A percentile compares a stretch with the other conserved stretches of the same genome.
Evolutionary conservation across 2,329 filamentous ascomycete species (phyloP).

Genomic region (Hymenoscyphus repandus): DNA sequence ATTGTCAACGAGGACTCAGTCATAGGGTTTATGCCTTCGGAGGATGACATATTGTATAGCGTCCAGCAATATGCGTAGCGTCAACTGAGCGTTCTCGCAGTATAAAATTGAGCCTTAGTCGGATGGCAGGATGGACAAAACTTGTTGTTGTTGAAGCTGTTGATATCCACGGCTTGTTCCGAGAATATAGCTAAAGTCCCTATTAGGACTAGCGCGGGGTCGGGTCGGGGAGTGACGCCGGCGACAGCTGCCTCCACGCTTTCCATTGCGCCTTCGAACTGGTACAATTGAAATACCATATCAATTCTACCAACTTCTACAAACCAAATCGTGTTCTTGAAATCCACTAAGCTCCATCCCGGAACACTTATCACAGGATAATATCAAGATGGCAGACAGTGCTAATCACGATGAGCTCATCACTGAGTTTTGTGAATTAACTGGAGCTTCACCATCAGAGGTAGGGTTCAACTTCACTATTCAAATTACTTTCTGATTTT

Average conservation of each 20-base stretch:
- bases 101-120: neutral
- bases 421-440: slow-evolving; percentile 51
- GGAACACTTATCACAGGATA: neutral
- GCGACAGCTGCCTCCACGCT: slow-evolving; percentile 15
- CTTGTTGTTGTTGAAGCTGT: slow-evolving; percentile 9
- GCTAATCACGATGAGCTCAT: slow-evolving; percentile 39
- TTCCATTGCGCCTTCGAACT: no score
- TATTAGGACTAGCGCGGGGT: slow-evolving; percentile 5
- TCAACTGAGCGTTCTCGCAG: no score
- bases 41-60: slow-evolving; percentile 44
- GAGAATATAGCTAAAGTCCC: neutral
- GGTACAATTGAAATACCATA: no score
- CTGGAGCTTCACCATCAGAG: slow-evolving; percentile 43
- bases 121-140: neutral
- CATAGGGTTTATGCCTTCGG: slow-evolving; percentile 49
- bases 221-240: slow-evolving; percentile 1
- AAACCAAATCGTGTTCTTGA: no score
- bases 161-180: slow-evolving; percentile 4
- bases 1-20: slow-evolving; percentile 72
- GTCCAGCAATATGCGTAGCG: neutral
- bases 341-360: neutral
- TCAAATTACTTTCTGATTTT: neutral
- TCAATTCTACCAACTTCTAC: no score
- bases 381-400: slow-evolving; percentile 29
- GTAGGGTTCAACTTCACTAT: slow-evolving; percentile 32